These are phyloP conservation scores for Moesziomyces aphidis DNA, from an alignment of 1,284 basidiomycete genomes.

Conservation along the genomic window DNA sequence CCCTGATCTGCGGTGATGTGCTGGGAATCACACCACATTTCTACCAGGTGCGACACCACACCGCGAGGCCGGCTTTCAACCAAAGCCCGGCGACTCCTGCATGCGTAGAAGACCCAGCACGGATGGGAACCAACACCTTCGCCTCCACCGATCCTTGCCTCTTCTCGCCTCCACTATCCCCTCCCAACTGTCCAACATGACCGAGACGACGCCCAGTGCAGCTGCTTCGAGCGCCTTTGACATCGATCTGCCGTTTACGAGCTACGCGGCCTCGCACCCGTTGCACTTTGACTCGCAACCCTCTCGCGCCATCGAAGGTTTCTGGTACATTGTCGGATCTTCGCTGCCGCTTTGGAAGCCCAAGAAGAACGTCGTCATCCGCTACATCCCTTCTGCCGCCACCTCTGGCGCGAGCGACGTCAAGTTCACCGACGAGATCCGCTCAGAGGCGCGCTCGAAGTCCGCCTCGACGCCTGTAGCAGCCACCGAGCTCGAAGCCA, in stretches of 20 bases:
- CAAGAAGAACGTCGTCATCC: constrained; percentile 49
- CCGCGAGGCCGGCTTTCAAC: background rate
- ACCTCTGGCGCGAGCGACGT: constrained; percentile 14
- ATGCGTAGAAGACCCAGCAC: background rate
- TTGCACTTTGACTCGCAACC: constrained; percentile 35
- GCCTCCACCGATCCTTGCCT: background rate
- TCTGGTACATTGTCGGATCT: constrained; percentile 46
- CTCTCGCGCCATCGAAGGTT: constrained; percentile 19
- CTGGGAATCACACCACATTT: background rate
- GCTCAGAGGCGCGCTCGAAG: constrained; percentile 38
- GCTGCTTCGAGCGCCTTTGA: constrained; percentile 19
- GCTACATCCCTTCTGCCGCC: constrained; percentile 27
- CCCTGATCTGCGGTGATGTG: no score
- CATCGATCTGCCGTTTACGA: constrained; percentile 42
- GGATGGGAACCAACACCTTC: background rate
- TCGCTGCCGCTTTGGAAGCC: constrained; percentile 40
- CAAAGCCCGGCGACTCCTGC: background rate
- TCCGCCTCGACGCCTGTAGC: constrained; percentile 5
- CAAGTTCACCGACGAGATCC: constrained; percentile 48
- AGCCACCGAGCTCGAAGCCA: constrained; percentile 11
- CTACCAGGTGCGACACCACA: background rate
- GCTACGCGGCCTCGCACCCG: constrained; percentile 29
- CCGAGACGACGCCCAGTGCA: background rate
- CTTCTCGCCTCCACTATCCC: background rate
- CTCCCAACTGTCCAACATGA: background rate